These are phyloP conservation scores for Halophytophthora polymorphica DNA, from an alignment of 352 stramenopile genomes.

Conservation along the genomic window DNA sequence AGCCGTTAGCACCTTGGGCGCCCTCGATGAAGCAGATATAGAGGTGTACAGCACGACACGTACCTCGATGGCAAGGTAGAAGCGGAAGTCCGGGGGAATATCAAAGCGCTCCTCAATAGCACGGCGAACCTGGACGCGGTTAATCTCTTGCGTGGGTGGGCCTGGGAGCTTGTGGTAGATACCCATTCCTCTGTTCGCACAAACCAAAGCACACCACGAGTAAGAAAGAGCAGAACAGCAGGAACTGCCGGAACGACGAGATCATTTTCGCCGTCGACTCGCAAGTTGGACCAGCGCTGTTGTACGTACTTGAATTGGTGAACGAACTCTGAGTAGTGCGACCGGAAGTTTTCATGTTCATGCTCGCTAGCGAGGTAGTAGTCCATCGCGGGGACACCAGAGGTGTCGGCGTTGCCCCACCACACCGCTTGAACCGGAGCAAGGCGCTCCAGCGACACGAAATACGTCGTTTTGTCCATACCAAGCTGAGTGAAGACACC, in stretches of 20 bases:
- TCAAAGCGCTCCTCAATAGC: conserved; percentile 58
- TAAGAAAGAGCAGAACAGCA: neutral
- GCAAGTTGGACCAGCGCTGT: neutral
- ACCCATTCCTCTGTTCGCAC: conserved; percentile 50
- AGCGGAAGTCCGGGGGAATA: conserved; percentile 45
- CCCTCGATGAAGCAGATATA: neutral
- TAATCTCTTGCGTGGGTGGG: conserved; percentile 34
- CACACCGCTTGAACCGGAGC: conserved; percentile 68
- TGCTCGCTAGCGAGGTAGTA: conserved; percentile 69
- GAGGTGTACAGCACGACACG: conserved; percentile 1
- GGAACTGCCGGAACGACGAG: too few relatives aligned
- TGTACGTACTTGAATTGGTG: conserved; percentile 60
- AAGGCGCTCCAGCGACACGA: conserved; percentile 62
- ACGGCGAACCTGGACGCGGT: conserved; percentile 38
- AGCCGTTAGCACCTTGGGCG: neutral
- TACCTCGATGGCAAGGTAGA: conserved; percentile 70
- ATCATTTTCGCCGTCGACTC: neutral
- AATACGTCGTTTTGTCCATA: conserved; percentile 78
- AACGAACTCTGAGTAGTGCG: conserved; percentile 59
- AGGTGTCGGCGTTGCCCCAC: conserved; percentile 77
- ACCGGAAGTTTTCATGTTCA: conserved; percentile 39
- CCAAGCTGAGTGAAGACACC: conserved; percentile 41
- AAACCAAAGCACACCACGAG: neutral
- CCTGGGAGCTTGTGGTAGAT: conserved; percentile 53
- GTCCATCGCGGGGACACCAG: conserved; percentile 60